Evolutionary conservation across 352 stramenopile species (phyloP).

Genomic region (Blastocystis sp.): DNA sequence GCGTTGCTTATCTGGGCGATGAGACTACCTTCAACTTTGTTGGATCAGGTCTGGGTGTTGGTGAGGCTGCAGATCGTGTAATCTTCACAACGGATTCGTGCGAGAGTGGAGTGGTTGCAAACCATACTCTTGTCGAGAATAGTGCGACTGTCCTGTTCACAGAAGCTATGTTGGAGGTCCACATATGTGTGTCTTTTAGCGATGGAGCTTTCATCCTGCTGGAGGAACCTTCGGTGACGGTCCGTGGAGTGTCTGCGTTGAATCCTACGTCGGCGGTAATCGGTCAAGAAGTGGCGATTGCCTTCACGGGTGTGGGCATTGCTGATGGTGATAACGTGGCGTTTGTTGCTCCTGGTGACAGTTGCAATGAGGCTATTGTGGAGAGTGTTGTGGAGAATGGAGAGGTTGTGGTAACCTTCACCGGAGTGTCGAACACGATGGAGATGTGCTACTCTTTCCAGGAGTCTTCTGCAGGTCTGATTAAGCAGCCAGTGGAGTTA

Average conservation of each 20-base stretch:
- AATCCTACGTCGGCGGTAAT: not conserved
- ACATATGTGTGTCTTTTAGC: constrained; percentile 25
- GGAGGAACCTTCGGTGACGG: not conserved
- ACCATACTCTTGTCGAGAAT: not conserved
- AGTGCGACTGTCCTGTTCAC: not conserved
- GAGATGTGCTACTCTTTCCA: constrained; percentile 45
- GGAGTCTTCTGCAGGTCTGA: not conserved
- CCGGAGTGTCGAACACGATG: not conserved
- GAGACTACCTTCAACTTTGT: constrained; percentile 21
- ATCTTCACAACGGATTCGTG: constrained; percentile 7
- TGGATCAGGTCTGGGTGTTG: not conserved
- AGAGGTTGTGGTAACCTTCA: not conserved
- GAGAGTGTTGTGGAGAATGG: not conserved
- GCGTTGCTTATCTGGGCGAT: not conserved
- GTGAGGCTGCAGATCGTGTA: not conserved
- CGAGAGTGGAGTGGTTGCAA: not conserved
- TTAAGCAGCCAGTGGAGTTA: constrained; percentile 47
- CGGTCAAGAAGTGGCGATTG: not conserved
- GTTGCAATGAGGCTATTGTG: not conserved
- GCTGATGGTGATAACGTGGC: not conserved
- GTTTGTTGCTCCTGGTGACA: constrained; percentile 20
- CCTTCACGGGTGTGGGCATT: constrained; percentile 20
- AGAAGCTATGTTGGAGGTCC: not conserved
- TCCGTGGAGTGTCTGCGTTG: not conserved
- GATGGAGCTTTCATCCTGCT: not conserved